Base-by-base conservation (phyloP, 2,329 filamentous ascomycete genomes). In the Dendryphion nanum region DNA sequence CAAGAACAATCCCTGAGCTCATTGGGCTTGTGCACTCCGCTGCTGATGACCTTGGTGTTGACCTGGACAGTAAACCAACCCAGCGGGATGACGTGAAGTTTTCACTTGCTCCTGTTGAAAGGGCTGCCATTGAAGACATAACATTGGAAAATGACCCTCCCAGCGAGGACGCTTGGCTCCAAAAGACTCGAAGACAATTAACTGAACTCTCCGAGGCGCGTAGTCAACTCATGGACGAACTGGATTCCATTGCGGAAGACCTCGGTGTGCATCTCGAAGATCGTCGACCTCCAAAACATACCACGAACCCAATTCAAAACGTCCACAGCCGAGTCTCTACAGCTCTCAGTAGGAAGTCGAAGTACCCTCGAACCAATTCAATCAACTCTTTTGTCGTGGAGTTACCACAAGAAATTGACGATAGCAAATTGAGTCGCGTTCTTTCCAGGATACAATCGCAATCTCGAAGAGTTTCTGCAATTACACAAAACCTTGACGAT, bases 1-100 rank as follows among this genome's bases (percentile, higher is more conserved):
- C 60, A 19, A 61, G 51, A 18, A 61, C 63, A 8, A 38, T 66
- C 4, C 51, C 59, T 5, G 59, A 68, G 12, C 43, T 70, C 3
- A 44, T 69, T 5, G 48, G 62, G 14, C 37, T 68, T 23, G 51
- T 70, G 31, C 55, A 66, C 18, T 61, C 59, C 35, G 57, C 59
- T 12, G 63, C 62, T 10, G 57, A 64, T 43, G 55, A 64, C 31
- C 48, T 65, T n/a, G 60, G 60, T 16, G 34, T 62, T 7, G 59
- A 64, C 47, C 52, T 62, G 16, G 50, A 57, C 7, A 41, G 40
- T 8, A 42, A 33, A 15, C 55, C 56, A 13, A 52, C 37, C 7
- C 29, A 38, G 6, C 28, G 45, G 14, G 58, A 63, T 20, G 56
- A 63, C 13, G 37, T 49, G 17, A 20, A 39, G n/a, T 64, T 61